Base-by-base conservation (phyloP, 805 yeast species). In the Yarrowia divulgata region DNA sequence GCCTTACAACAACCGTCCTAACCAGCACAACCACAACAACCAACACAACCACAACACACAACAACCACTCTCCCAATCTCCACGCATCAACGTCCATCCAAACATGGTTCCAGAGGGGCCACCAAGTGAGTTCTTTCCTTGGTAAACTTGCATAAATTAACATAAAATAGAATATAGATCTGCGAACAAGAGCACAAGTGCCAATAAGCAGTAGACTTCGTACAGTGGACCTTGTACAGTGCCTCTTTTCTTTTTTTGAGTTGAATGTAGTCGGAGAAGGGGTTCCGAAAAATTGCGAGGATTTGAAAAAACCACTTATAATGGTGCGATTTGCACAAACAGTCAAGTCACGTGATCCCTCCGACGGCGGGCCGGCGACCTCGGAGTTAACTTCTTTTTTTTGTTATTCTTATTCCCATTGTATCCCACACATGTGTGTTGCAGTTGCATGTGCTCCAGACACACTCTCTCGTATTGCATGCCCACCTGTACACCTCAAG, bases 111-210 rank as follows among this genome's bases (percentile, higher is more conserved):
- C 34, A 13, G 52, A 48, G 52, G 52, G 52, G 18, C 35, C 52
- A 7, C 57, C 57, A n/a, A 35, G 57, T 18, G 57, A 50, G 40
- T 50, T 50, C 23, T 50, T 50, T 18, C 57, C 57, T 34, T 50
- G 57, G 57, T 50, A 50, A 19, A 29, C 50, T 45, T 45, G 50
- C 50, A 46, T 46, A 14, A 23, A 23, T 13, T 12, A 19, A 23
- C 32, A 46, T 23, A 19, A 19, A 19, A 46, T 46, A 46, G 49
- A 46, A 19, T 19, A 46, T 23, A 29, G 32, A 16, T 29, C 35
- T 23, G 52, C 35, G 35, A 19, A 48, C 35, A 29, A 48, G n/a
- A 23, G 34, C 7, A 13, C 29, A 23, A 23, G 29, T 23, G 29
- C 29, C 29, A 23, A n/a, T 23, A 23, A 23, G 4, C 29, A 23